These are phyloP conservation scores for Cornus controversa DNA, from an alignment of 148 eudicot genomes.

Conservation along the genomic window DNA sequence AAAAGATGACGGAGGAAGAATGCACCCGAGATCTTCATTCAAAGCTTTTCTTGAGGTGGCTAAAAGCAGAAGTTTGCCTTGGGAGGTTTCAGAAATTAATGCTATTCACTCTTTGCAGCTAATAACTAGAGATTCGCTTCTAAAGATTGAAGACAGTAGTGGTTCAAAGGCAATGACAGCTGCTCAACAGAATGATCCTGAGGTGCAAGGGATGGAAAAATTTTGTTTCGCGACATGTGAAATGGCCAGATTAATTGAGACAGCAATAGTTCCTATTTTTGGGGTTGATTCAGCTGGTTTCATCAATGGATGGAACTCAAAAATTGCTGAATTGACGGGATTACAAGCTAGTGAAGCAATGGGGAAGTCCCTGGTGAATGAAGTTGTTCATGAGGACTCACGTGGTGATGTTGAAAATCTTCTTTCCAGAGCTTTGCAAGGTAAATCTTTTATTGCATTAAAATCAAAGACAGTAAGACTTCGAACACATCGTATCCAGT, in stretches of 20 bases:
- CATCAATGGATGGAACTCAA: slow-evolving; percentile 48
- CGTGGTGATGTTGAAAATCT: slow-evolving; percentile 23
- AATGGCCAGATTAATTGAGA: slow-evolving; percentile 45
- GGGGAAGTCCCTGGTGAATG: slow-evolving; percentile 35
- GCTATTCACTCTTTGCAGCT: slow-evolving; percentile 49
- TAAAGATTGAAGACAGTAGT: slow-evolving; percentile 13
- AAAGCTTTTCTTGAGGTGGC: slow-evolving; percentile 38
- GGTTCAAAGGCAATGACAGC: slow-evolving; percentile 1
- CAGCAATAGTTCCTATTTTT: slow-evolving; percentile 44
- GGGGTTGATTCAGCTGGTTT: slow-evolving; percentile 35
- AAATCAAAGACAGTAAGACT: background rate
- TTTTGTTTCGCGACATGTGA: slow-evolving; percentile 33
- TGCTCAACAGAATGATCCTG: slow-evolving; percentile 11
- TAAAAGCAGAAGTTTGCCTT: slow-evolving; percentile 38
- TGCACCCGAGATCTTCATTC: slow-evolving; percentile 48
- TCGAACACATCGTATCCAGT: background rate
- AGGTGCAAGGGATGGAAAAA: slow-evolving; percentile 22
- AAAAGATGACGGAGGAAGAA: slow-evolving; percentile 31
- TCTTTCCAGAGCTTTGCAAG: slow-evolving; percentile 30
- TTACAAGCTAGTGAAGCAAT: slow-evolving; percentile 33
- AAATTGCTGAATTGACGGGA: slow-evolving; percentile 42
- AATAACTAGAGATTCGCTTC: slow-evolving; percentile 31
- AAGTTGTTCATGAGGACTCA: slow-evolving; percentile 31
- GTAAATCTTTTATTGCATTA: slow-evolving; percentile 12
- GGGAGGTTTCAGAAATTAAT: slow-evolving; percentile 41